phyloP scores from a whole-genome alignment of 75 land plant genomes.

The Cupressus sempervirens region DNA sequence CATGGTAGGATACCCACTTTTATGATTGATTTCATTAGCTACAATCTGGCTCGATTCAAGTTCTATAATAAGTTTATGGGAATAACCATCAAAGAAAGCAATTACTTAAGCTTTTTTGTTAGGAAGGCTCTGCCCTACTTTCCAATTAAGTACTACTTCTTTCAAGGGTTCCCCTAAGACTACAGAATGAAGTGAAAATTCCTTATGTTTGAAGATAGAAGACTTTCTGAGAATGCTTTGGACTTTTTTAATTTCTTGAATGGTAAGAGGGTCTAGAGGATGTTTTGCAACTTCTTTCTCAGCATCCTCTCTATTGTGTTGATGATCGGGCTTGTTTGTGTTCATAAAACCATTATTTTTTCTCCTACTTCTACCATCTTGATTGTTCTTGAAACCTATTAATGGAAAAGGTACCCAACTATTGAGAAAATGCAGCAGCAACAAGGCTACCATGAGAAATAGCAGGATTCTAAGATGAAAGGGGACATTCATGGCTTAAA shows the following conservation, averaged over 20 bases:
- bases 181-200: slow-evolving; percentile 41
- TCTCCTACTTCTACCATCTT: neutral
- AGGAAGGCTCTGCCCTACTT: slow-evolving; percentile 34
- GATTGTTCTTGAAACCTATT: slow-evolving; percentile 17
- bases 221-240: slow-evolving; percentile 45
- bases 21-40: slow-evolving; percentile 12
- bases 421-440: slow-evolving; percentile 9
- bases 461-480: slow-evolving; percentile 7
- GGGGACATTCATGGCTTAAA: slow-evolving; percentile 12
- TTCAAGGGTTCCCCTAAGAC: slow-evolving; percentile 67
- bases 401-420: neutral
- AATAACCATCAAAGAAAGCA: slow-evolving; percentile 16
- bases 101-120: slow-evolving; percentile 54
- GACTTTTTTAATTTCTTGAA: slow-evolving; percentile 41
- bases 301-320: slow-evolving; percentile 8
- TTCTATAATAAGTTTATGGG: slow-evolving; percentile 44
- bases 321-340: slow-evolving; percentile 11
- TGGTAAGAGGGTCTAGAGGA: slow-evolving; percentile 88
- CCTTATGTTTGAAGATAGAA: slow-evolving; percentile 23
- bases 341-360: slow-evolving; percentile 7
- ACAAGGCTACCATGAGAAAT: slow-evolving; percentile 4
- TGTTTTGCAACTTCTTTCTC: slow-evolving; percentile 40
- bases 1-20: slow-evolving; percentile 55
- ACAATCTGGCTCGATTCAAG: slow-evolving; percentile 21
- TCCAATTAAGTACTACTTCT: slow-evolving; percentile 51